A percentile compares a stretch with the other conserved stretches of the same genome.
These are phyloP conservation scores for Alnus rubra DNA, from an alignment of 306 rosid genomes.

Conservation along the genomic window DNA sequence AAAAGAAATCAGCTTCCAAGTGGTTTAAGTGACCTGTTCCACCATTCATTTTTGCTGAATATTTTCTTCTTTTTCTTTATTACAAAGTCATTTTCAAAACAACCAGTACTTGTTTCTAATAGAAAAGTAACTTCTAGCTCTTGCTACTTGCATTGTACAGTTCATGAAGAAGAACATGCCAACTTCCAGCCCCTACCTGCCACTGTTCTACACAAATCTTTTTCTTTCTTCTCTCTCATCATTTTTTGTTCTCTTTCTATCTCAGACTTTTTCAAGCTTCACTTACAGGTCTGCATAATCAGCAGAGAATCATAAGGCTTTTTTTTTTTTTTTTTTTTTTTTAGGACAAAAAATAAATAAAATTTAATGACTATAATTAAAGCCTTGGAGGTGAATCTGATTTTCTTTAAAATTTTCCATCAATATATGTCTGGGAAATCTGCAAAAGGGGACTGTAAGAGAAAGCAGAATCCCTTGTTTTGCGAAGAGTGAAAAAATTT, in stretches of 20 bases:
- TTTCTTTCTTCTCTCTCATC: slow-evolving; percentile 1
- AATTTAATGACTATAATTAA: slow-evolving; percentile 29
- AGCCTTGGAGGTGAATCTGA: slow-evolving; percentile 26
- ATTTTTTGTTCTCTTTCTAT: slow-evolving; percentile 13
- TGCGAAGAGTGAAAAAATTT: slow-evolving; percentile 38
- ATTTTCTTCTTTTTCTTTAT: background rate
- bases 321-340: too few species aligned
- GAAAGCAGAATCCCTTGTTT: slow-evolving; percentile 44
- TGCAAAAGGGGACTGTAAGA: slow-evolving; percentile 28
- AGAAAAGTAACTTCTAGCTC: slow-evolving; percentile 45
- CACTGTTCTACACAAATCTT: slow-evolving; percentile 12
- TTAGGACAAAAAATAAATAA: too few species aligned
- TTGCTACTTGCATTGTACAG: slow-evolving; percentile 52
- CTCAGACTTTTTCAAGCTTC: slow-evolving; percentile 27
- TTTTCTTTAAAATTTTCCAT: slow-evolving; percentile 28
- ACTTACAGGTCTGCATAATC: slow-evolving; percentile 31
- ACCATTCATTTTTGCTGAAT: slow-evolving; percentile 28
- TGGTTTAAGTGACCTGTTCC: slow-evolving; percentile 37
- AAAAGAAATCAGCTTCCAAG: slow-evolving; percentile 35
- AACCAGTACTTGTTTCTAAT: slow-evolving; percentile 30
- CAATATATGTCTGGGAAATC: slow-evolving; percentile 30
- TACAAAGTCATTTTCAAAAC: slow-evolving; percentile 42
- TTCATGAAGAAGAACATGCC: slow-evolving; percentile 47
- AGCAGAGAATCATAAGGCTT: slow-evolving; percentile 6
- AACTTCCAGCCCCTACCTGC: slow-evolving; percentile 34